A percentile compares a stretch with the other conserved stretches of the same genome.
Evolutionary conservation across 2,329 filamentous ascomycete genomes (phyloP).

Genomic region (Apiospora aurea): DNA sequence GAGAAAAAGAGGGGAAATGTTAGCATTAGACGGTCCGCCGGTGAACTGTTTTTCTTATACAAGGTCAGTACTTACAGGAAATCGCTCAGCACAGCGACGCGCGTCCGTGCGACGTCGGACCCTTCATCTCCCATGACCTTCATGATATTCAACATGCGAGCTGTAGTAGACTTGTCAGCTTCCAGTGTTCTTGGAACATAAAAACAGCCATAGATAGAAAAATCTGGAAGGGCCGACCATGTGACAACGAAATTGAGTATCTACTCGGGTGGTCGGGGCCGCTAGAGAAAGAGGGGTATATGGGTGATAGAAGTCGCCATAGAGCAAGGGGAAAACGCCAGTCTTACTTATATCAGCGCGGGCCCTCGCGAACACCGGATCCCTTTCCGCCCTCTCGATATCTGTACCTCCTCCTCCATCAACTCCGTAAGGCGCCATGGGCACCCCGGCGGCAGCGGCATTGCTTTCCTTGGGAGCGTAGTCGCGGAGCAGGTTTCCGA

Average conservation of each 20-base stretch:
- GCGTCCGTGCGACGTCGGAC: conserved; percentile 64
- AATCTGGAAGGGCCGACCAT: not conserved
- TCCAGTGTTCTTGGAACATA: not conserved
- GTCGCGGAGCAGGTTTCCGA: conserved; percentile 66
- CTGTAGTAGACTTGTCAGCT: conserved; percentile 43
- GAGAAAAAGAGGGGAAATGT: not conserved
- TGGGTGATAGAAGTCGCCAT: conserved; percentile 25
- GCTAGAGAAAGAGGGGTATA: conserved; percentile 1
- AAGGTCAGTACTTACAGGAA: conserved; percentile 47
- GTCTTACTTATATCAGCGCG: conserved; percentile 66
- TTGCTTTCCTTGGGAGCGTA: conserved; percentile 49
- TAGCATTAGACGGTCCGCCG: not conserved
- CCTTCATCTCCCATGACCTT: conserved; percentile 63
- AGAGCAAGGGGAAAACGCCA: conserved; percentile 1
- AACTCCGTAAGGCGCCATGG: not conserved
- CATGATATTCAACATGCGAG: conserved; percentile 70
- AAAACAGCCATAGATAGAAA: not conserved
- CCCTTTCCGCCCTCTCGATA: conserved; percentile 48
- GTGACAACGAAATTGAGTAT: not conserved
- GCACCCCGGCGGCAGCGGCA: not conserved
- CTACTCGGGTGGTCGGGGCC: too few relatives aligned
- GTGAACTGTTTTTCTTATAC: too few relatives aligned
- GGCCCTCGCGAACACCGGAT: conserved; percentile 67
- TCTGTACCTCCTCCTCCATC: conserved; percentile 39
- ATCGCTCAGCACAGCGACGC: conserved; percentile 64